Conservation (phyloP, 306 rosid species). For the Prunus campanulata region DNA sequence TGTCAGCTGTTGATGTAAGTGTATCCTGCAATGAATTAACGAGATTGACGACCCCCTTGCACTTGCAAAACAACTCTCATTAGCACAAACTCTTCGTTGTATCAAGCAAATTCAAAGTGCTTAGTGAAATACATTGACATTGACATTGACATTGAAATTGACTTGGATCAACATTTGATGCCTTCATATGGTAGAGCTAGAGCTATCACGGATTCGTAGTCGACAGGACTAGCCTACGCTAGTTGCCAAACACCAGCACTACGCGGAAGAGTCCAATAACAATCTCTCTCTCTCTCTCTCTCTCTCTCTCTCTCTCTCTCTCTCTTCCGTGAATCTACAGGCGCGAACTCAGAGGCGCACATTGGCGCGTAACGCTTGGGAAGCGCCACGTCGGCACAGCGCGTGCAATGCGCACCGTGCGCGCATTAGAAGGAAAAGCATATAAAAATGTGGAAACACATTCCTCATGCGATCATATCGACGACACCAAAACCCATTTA, state of each 20-base stretch:
- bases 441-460: constrained; percentile 9
- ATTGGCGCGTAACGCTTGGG: too few species aligned
- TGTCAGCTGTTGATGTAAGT: too few species aligned
- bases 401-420: not conserved
- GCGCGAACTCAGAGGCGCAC: not conserved
- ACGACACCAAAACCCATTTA: not conserved
- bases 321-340: not conserved
- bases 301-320: too few species aligned
- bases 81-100: too few species aligned
- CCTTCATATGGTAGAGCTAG: not conserved
- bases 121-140: too few species aligned
- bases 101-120: too few species aligned
- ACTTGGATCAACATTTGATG: not conserved
- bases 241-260: not conserved
- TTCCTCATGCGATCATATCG: not conserved
- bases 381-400: not conserved
- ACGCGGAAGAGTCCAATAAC: not conserved
- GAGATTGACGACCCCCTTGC: too few species aligned
- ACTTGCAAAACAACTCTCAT: too few species aligned
- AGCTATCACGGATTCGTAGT: too few species aligned
- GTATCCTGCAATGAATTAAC: too few species aligned
- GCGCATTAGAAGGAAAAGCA: not conserved
- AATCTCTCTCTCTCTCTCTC: too few species aligned
- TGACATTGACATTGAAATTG: too few species aligned
- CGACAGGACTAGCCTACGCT: not conserved